Evolutionary conservation across 345 rosid genomes (phyloP).

Genomic region (Lumnitzera racemosa): DNA sequence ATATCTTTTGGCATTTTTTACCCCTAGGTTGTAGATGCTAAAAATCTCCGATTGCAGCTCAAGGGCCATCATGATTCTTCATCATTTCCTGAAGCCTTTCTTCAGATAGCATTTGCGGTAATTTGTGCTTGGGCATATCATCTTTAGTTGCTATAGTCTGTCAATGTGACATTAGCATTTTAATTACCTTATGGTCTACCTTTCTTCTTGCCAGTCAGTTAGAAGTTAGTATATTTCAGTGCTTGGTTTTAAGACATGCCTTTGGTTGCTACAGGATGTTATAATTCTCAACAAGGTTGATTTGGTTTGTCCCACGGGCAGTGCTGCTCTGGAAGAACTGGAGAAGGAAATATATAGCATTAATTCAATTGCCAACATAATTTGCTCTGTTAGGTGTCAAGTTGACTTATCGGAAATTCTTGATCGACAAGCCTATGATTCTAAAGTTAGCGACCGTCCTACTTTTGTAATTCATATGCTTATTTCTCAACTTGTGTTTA

Average conservation of each 20-base stretch:
- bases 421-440: conserved; percentile 74
- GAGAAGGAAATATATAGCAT: conserved; percentile 70
- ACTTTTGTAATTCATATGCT: conserved; percentile 5
- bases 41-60: conserved; percentile 77
- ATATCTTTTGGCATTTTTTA: no score
- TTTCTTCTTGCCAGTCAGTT: conserved; percentile 1
- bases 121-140: conserved; percentile 2
- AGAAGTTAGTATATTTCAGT: background rate
- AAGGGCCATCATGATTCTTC: conserved; percentile 40
- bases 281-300: conserved; percentile 91
- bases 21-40: conserved; percentile 91
- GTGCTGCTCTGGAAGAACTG: conserved; percentile 50
- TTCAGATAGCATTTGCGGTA: conserved; percentile 94
- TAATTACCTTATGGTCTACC: background rate
- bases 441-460: conserved; percentile 45
- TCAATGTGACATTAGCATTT: no score
- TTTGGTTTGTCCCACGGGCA: conserved; percentile 51
- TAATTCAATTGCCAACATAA: conserved; percentile 67
- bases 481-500: conserved; percentile 2
- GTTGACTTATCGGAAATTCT: conserved; percentile 71
- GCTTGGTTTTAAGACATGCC: background rate
- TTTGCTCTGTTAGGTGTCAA: conserved; percentile 66
- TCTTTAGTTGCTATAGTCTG: background rate
- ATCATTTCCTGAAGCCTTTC: conserved; percentile 85
- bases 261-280: conserved; percentile 56